Base-by-base conservation (phyloP, 331 rosid species). In the Rosa hybrid region DNA sequence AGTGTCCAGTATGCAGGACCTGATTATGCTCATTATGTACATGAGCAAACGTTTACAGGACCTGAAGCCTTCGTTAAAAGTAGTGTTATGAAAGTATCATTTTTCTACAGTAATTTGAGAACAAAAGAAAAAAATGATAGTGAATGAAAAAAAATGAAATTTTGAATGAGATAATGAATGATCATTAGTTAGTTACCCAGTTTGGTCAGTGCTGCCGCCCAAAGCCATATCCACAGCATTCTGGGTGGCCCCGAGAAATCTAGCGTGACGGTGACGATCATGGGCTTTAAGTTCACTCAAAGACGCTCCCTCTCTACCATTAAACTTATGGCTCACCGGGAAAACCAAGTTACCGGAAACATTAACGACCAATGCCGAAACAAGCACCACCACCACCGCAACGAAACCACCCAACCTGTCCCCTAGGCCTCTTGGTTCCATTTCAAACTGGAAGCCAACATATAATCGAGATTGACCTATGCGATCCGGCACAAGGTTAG, bases 171-270 rank as follows among this genome's bases (percentile, higher is more conserved):
- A 8, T 9, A 1, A 50, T 50, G 20, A 50, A 50, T 50, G 4
- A 57, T 34, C 39, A 56, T 18, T 6, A 76, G 42, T 76, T 34
- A 72, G 83, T 3, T 77, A 94, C 98, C 98, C 98, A 49, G 85
- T 81, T 77, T 86, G 86, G 97, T 96, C 97, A 96, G 81, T 86
- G 39, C 39, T 88, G 77, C 98, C 98, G 49, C 96, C 98, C 10
- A 94, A 83, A 79, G 80, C 76, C 63, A 92, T 18, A 83, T 94
- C 97, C 41, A 84, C 77, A 5, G 87, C 59, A 30, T 34, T 8
- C 20, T 34, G 45, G n/a, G 62, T 41, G 51, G 80, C 90, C 50
- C 2, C 5, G 9, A 94, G 92, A 79, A 92, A 54, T 76, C 98
- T 92, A 27, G 90, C 89, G 12, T 81, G 96, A 54, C 98, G 94